phyloP scores from a whole-genome alignment of 2,329 filamentous ascomycete genomes.

The Harringtonia lauricola region DNA sequence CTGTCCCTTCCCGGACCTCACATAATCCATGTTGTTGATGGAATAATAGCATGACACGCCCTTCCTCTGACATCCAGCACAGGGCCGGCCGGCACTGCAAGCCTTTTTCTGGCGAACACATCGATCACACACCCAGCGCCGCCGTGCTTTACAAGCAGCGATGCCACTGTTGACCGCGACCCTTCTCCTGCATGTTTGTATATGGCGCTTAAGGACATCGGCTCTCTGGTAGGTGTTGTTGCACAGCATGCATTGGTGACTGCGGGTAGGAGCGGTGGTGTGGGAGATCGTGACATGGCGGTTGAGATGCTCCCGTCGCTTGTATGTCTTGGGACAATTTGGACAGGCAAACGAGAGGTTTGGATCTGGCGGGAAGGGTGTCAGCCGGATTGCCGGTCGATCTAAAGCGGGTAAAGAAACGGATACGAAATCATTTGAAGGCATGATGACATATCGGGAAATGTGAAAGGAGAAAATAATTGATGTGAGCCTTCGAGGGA shows the following conservation, averaged over 20 bases:
- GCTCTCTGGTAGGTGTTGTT: slow-evolving; percentile 1
- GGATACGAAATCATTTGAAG: too few species aligned
- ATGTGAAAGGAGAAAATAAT: too few species aligned
- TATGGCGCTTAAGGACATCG: slow-evolving; percentile 4
- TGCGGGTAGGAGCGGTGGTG: neutral
- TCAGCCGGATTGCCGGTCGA: too few species aligned
- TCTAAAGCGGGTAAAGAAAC: too few species aligned
- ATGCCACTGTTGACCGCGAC: neutral
- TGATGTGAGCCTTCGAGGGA: too few species aligned
- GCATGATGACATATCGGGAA: too few species aligned
- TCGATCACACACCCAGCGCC: slow-evolving; percentile 1
- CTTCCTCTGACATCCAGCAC: neutral
- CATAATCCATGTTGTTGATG: too few species aligned
- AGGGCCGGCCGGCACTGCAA: slow-evolving; percentile 3
- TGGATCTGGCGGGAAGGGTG: too few species aligned
- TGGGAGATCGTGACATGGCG: slow-evolving; percentile 3
- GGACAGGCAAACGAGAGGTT: too few species aligned
- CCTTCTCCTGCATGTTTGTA: neutral
- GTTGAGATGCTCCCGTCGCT: slow-evolving; percentile 5
- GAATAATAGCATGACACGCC: neutral
- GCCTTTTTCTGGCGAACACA: slow-evolving; percentile 4
- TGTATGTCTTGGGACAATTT: slow-evolving; percentile 1
- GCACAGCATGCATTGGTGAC: slow-evolving; percentile 1
- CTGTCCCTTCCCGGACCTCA: too few species aligned
- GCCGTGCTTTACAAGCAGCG: neutral